These are phyloP conservation scores for Aristolochia contorta DNA, from an alignment of 164 flowering plant genomes.

Conservation along the genomic window DNA sequence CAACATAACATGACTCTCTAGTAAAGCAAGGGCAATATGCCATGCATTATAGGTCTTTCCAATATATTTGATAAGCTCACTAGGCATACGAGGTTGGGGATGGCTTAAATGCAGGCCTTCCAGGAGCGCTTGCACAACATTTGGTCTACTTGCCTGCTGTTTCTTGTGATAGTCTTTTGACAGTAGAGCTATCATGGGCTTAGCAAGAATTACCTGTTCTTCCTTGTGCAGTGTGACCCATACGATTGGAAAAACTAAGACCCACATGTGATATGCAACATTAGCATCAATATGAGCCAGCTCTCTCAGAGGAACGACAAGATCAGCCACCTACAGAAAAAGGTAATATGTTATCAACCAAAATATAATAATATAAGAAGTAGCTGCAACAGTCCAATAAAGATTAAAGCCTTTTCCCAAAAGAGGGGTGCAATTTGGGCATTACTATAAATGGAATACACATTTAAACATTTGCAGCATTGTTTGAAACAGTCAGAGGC, in stretches of 20 bases:
- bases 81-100: slow-evolving; percentile 98
- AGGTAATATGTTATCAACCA: background rate
- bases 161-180: slow-evolving; percentile 94
- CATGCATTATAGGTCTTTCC: slow-evolving; percentile 99
- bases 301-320: slow-evolving; percentile 82
- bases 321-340: slow-evolving; percentile 71
- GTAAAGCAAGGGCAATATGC: slow-evolving; percentile 81
- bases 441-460: no score
- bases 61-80: slow-evolving; percentile 93
- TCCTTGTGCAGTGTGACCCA: slow-evolving; percentile 93
- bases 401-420: no score
- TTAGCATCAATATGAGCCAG: slow-evolving; percentile 92
- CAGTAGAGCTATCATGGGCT: slow-evolving; percentile 85
- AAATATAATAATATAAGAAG: background rate
- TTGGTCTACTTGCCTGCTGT: slow-evolving; percentile 83
- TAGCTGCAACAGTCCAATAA: no score
- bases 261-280: slow-evolving; percentile 98
- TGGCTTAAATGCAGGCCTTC: slow-evolving; percentile 99
- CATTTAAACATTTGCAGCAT: no score
- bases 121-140: slow-evolving; percentile 97
- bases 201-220: slow-evolving; percentile 84
- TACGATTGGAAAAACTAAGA: slow-evolving; percentile 96
- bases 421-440: no score
- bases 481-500: no score
- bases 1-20: slow-evolving; percentile 95